Conservation (phyloP, 371 early-diverging fungal species). For the Chytridium lagenaria region DNA sequence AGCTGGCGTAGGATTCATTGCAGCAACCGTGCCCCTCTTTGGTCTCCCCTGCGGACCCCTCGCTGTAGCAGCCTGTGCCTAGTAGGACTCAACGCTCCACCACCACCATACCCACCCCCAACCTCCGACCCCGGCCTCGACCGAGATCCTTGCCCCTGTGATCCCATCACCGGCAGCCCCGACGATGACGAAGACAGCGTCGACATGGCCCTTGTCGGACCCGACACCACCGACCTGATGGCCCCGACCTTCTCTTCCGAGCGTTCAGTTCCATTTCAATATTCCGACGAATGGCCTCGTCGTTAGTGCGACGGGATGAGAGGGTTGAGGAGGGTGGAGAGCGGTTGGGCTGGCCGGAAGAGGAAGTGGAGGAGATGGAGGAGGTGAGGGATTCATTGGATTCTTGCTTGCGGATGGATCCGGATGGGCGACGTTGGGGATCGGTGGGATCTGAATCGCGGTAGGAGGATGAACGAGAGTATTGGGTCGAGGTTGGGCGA, state of each 20-base stretch:
- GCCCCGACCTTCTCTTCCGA: neutral
- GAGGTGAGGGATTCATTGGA: slow-evolving; percentile 3
- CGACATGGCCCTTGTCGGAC: neutral
- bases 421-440: too few relatives aligned
- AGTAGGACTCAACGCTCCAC: neutral
- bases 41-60: neutral
- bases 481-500: too few relatives aligned
- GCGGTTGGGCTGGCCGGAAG: neutral
- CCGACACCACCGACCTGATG: neutral
- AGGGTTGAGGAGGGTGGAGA: neutral
- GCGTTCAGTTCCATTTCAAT: slow-evolving; percentile 9
- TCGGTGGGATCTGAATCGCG: too few relatives aligned
- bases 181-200: too few relatives aligned
- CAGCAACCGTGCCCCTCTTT: slow-evolving; percentile 31
- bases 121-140: too few relatives aligned
- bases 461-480: too few relatives aligned
- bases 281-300: slow-evolving; percentile 2
- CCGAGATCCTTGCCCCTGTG: too few relatives aligned
- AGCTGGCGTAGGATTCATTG: slow-evolving; percentile 33
- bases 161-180: too few relatives aligned
- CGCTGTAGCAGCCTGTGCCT: neutral
- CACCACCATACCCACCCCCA: neutral
- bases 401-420: slow-evolving; percentile 2
- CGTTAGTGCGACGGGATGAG: neutral
- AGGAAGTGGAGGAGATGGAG: slow-evolving; percentile 5